Percentiles rank a stretch among this genome's conserved stretches.
Conservation (phyloP, 2,329 filamentous ascomycete species). For the Verticillium isaacii region DNA sequence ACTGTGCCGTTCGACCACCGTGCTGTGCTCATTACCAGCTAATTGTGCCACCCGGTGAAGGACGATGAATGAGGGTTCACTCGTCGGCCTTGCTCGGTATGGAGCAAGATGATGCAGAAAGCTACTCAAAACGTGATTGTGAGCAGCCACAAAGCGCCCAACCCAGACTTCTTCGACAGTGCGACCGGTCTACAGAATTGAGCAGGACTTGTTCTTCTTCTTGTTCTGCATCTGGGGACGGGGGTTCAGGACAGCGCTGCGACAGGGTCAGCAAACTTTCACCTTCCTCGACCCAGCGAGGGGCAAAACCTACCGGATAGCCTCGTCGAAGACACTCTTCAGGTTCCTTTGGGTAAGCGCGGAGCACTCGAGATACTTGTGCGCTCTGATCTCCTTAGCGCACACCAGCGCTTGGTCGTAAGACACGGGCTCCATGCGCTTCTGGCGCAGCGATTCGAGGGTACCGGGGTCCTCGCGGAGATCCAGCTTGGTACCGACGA, state of each 20-base stretch:
- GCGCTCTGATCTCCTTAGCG: slow-evolving; percentile 89
- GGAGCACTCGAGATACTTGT: slow-evolving; percentile 98
- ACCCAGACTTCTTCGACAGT: background rate
- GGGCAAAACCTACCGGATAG: slow-evolving; percentile 71
- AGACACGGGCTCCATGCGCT: slow-evolving; percentile 95
- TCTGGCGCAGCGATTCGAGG: slow-evolving; percentile 74
- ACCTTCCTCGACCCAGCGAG: slow-evolving; percentile 15
- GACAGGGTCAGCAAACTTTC: slow-evolving; percentile 13
- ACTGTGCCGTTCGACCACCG: background rate
- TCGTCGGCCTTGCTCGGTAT: slow-evolving; percentile 7
- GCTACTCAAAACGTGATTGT: slow-evolving; percentile 3
- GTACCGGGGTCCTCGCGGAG: slow-evolving; percentile 84
- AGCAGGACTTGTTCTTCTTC: slow-evolving; percentile 63
- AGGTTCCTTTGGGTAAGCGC: slow-evolving; percentile 93
- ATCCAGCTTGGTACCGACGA: slow-evolving; percentile 96
- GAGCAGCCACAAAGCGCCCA: background rate
- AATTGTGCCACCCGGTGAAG: slow-evolving; percentile 3
- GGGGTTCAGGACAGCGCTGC: slow-evolving; percentile 68
- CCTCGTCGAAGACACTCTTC: slow-evolving; percentile 98
- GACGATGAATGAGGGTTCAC: slow-evolving; percentile 1
- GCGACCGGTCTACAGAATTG: slow-evolving; percentile 54
- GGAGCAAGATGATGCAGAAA: slow-evolving; percentile 3
- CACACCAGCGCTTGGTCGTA: slow-evolving; percentile 88
- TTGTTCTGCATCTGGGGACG: slow-evolving; percentile 51
- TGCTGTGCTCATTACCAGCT: background rate